Evolutionary conservation across 495 filamentous ascomycete genomes (phyloP).

Genomic region (Halenospora varia): DNA sequence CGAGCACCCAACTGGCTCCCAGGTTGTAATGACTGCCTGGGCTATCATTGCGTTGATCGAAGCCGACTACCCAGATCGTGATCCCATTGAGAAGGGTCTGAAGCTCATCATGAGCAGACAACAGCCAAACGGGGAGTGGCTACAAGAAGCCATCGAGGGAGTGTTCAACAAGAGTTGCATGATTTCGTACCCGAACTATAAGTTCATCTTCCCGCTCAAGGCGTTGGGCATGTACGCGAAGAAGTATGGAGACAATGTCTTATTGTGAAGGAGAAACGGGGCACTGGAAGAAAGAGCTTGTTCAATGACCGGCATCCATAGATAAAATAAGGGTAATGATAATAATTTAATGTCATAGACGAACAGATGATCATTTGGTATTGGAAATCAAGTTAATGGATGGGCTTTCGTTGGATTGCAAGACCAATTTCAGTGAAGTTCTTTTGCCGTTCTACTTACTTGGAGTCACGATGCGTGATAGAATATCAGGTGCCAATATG

Average conservation of each 20-base stretch:
- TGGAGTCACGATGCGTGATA: too few relatives aligned
- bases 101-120: slow-evolving; percentile 83
- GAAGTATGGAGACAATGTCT: slow-evolving; percentile 58
- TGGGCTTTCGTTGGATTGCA: too few relatives aligned
- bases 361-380: too few relatives aligned
- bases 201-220: slow-evolving; percentile 93
- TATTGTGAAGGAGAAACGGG: slow-evolving; percentile 9
- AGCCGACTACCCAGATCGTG: slow-evolving; percentile 73
- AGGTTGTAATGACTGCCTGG: slow-evolving; percentile 94
- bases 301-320: too few relatives aligned
- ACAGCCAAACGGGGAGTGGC: slow-evolving; percentile 85
- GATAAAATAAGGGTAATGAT: not conserved
- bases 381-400: too few relatives aligned
- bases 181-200: slow-evolving; percentile 99
- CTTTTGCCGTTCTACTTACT: too few relatives aligned
- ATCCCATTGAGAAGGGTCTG: slow-evolving; percentile 68
- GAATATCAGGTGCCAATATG: too few relatives aligned
- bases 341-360: not conserved
- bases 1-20: slow-evolving; percentile 55
- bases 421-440: too few relatives aligned
- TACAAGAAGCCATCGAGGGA: slow-evolving; percentile 92
- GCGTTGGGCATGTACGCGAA: slow-evolving; percentile 82
- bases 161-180: slow-evolving; percentile 99
- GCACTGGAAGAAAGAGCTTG: too few relatives aligned
- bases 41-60: slow-evolving; percentile 80